Evolutionary conservation across 192 early-diverging fungal species (phyloP).

Genomic region (Entomortierella parvispora): DNA sequence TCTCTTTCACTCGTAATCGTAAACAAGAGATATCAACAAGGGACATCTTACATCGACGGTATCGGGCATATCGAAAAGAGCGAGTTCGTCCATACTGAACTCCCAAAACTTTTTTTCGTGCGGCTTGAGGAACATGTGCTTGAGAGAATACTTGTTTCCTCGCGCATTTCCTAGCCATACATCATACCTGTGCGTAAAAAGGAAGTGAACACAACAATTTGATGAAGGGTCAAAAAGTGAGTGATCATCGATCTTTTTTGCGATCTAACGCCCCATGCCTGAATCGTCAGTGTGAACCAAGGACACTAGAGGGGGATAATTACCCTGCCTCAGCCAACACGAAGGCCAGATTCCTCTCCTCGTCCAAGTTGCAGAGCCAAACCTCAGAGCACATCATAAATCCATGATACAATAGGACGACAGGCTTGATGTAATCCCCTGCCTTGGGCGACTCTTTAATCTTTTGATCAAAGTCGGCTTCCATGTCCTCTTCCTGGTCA

Average conservation of each 20-base stretch:
- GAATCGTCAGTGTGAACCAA: neutral
- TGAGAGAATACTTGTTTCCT: conserved; percentile 94
- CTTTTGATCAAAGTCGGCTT: conserved; percentile 24
- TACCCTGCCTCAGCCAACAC: conserved; percentile 84
- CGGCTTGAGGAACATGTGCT: conserved; percentile 75
- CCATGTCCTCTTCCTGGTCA: conserved; percentile 39
- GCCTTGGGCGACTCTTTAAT: conserved; percentile 16
- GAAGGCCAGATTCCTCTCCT: conserved; percentile 80
- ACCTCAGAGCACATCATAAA: conserved; percentile 94
- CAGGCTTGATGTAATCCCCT: conserved; percentile 68
- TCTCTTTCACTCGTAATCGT: no score
- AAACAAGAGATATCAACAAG: neutral
- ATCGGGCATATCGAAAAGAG: conserved; percentile 86
- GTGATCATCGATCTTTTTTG: neutral
- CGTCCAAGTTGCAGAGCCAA: conserved; percentile 88
- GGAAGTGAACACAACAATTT: conserved; percentile 13
- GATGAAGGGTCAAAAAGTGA: neutral
- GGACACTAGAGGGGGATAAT: neutral
- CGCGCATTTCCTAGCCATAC: conserved; percentile 97
- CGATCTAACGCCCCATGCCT: neutral
- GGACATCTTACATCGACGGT: conserved; percentile 73
- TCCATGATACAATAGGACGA: conserved; percentile 94
- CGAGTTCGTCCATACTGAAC: conserved; percentile 94
- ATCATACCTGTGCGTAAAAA: conserved; percentile 70
- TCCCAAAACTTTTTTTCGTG: conserved; percentile 87